Conservation (phyloP, 305 asterid genomes). For the Fraxinus velutina region DNA sequence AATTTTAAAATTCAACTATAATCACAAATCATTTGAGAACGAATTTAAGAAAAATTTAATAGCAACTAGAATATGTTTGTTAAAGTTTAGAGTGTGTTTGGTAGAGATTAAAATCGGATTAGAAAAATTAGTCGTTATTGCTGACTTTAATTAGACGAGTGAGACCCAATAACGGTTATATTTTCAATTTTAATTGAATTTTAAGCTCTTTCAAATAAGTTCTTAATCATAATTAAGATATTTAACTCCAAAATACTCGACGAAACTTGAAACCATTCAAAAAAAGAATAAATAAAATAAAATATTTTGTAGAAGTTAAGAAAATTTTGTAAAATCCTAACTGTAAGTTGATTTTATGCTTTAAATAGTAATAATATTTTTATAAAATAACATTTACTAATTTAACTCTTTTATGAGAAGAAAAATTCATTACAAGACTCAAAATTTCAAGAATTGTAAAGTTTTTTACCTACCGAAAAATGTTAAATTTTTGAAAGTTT, state of each 20-base stretch:
- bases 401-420: neutral
- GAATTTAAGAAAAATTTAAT: neutral
- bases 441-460: neutral
- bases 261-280: neutral
- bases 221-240: no score
- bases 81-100: no score
- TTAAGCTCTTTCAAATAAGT: no score
- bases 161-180: no score
- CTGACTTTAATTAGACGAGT: no score
- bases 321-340: no score
- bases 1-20: neutral
- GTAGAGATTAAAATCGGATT: no score
- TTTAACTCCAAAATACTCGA: neutral
- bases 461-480: neutral
- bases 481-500: neutral
- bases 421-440: neutral
- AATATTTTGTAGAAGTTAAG: neutral
- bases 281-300: no score
- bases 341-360: neutral
- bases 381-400: neutral
- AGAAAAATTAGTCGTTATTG: no score
- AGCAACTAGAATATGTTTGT: neutral
- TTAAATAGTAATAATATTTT: no score
- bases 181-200: no score
- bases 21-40: neutral